phyloP scores from a whole-genome alignment of 2,329 filamentous ascomycete species.

The Calonectria hawksworthii region DNA sequence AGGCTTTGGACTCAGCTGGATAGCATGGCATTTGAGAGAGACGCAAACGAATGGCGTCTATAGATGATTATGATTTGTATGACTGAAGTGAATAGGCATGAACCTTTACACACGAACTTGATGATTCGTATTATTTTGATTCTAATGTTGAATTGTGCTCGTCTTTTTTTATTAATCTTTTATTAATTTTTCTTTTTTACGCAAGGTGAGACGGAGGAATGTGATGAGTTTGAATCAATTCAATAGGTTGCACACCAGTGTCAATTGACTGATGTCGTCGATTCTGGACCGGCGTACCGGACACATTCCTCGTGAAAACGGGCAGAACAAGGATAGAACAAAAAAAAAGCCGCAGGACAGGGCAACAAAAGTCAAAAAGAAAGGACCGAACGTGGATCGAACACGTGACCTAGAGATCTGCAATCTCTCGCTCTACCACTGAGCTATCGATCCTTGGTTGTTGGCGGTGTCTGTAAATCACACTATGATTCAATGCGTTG shows the following conservation, averaged over 20 bases:
- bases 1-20: not conserved
- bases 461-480: not conserved
- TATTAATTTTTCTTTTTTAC: no score
- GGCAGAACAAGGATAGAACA: not conserved
- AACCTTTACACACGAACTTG: not conserved
- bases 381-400: slow-evolving; percentile 11
- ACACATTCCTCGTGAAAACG: no score
- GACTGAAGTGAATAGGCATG: not conserved
- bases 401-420: slow-evolving; percentile 14
- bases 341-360: not conserved
- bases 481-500: not conserved
- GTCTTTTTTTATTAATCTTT: no score
- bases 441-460: slow-evolving; percentile 2
- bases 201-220: not conserved
- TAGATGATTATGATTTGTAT: not conserved
- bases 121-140: not conserved
- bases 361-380: not conserved
- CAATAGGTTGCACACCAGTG: not conserved
- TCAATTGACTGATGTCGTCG: not conserved
- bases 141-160: not conserved
- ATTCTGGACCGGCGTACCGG: no score
- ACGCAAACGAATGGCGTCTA: not conserved
- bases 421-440: slow-evolving; percentile 14
- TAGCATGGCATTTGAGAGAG: not conserved
- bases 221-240: not conserved